Base-by-base conservation (phyloP, 2,329 filamentous ascomycete species). In the Scopulariopsis brevicaulis region DNA sequence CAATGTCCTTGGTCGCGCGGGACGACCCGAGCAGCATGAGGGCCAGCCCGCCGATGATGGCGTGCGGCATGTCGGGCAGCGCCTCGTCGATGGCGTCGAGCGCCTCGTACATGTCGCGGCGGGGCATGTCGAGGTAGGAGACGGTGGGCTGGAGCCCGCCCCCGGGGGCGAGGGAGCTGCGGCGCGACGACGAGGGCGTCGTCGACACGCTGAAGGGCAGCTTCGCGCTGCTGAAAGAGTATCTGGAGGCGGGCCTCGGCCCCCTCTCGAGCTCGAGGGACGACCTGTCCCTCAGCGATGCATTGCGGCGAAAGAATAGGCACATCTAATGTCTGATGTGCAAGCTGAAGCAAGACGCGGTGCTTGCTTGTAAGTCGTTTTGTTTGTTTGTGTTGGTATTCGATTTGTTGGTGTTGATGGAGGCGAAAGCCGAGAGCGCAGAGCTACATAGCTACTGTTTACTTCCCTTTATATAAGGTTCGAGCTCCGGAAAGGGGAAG, bases 11-110 rank as follows among this genome's bases (percentile, higher is more conserved):
- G 20, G 56, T 58, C 11, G 51, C 51, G 18, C 56, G 51, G 4
- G 50, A 25, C 20, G 56, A 58, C n/a, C 56, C 56, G 22, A 58
- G 56, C 4, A 58, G 32, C 50, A 50, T 48, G 52, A 51, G 53
- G 4, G 56, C 56, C 8, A 54, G 34, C 15, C 56, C 56, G 37
- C 56, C 56, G 20, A 58, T 35, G 51, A 58, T 46, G 35, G 56
- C 56, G 51, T 58, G 48, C 7, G 56, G 56, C 18, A 50, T 37
- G 10, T 54, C 43, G 51, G 15, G 18, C 6, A 58, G 56, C n/a
- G 56, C 52, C 14, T 54, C 52, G 11, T 25, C 10, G 25, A 58
- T 58, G 12, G 52, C 52, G 20, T 48, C 55, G 32, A 57, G 55
- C 24, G 55, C 55, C 24, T 48, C 55, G 28, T 51, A 52, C 46